Base-by-base conservation (phyloP, 2,329 filamentous ascomycete genomes). In the Fusarium illudens region DNA sequence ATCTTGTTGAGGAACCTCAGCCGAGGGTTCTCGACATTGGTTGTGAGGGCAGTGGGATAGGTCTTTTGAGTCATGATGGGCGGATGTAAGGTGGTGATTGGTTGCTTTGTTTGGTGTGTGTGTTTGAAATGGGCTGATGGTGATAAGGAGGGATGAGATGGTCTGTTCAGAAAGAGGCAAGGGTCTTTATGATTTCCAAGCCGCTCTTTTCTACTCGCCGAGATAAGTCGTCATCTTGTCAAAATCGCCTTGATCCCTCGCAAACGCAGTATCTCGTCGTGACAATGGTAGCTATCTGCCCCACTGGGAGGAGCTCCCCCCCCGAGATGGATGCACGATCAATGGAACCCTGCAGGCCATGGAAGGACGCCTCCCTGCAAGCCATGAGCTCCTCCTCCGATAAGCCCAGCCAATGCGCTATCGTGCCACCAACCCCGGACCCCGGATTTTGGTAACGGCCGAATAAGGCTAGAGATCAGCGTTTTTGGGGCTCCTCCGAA, bases 1-100 rank as follows among this genome's bases (percentile, higher is more conserved):
- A 84, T 71, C 34, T 79, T 80, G 60, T 84, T 84, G 60, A 84
- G 78, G 4, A 84, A 71, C 53, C 78, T 75, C 56, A 83, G 68
- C 9, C 79, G 78, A 62, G 80, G 76, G 68, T 84, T 84, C 15
- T 78, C 50, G 42, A 80, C 73, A 15, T 58, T 62, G 12, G 77
- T 81, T 17, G 61, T 69, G 37, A 58, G 54, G 20, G 66, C 60
- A 29, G 56, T 60, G 3, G 60, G 5, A 10, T 62, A 55, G 2
- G 36, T 62, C 48, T 62, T 53, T 48, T 62, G 59, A 53, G 59
- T 60, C 56, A 62, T 62, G 46, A 13, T 54, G 33, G n/a, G n/a
- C n/a, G n/a, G 11, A 44, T 25, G 39, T n/a, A 34, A 15, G 9
- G 49, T 36, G n/a, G 25, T 34, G 49, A 51, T 36, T 51, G 46